phyloP scores from a whole-genome alignment of 352 stramenopile species.

The Phytophthora europaea region DNA sequence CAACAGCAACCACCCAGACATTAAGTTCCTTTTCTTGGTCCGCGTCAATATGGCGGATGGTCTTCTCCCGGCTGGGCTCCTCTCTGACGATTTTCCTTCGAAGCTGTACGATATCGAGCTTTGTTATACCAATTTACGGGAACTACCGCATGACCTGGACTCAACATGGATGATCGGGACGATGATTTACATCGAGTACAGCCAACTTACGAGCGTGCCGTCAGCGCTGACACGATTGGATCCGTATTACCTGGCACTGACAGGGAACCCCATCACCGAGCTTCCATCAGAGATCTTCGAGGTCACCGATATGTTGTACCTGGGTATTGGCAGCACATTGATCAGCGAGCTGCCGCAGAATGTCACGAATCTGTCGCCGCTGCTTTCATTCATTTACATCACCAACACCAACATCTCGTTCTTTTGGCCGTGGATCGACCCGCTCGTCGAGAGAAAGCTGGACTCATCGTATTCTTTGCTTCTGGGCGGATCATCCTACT shows the following conservation, averaged over 20 bases:
- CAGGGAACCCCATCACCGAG: constrained; percentile 29
- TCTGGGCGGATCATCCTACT: constrained; percentile 25
- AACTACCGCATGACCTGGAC: constrained; percentile 40
- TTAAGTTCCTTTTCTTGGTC: constrained; percentile 40
- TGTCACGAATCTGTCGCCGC: constrained; percentile 26
- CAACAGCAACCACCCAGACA: constrained; percentile 17
- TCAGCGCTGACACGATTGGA: constrained; percentile 16
- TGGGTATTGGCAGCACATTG: constrained; percentile 25
- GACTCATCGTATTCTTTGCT: neutral
- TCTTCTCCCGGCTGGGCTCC: constrained; percentile 37
- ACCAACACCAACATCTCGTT: constrained; percentile 33
- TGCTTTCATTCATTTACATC: constrained; percentile 24
- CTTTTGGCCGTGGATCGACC: constrained; percentile 39
- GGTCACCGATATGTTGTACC: constrained; percentile 22
- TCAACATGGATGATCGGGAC: constrained; percentile 41
- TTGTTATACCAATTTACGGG: constrained; percentile 37
- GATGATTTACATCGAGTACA: constrained; percentile 39
- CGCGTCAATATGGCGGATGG: constrained; percentile 41
- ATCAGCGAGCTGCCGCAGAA: constrained; percentile 22
- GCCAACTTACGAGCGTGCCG: constrained; percentile 17
- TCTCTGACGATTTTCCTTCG: constrained; percentile 34
- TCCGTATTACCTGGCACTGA: constrained; percentile 33
- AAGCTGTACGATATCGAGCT: constrained; percentile 45
- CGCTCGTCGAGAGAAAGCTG: constrained; percentile 16
- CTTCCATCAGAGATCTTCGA: constrained; percentile 31